phyloP scores from a whole-genome alignment of 2,329 filamentous ascomycete genomes.

The Mycogone perniciosa region DNA sequence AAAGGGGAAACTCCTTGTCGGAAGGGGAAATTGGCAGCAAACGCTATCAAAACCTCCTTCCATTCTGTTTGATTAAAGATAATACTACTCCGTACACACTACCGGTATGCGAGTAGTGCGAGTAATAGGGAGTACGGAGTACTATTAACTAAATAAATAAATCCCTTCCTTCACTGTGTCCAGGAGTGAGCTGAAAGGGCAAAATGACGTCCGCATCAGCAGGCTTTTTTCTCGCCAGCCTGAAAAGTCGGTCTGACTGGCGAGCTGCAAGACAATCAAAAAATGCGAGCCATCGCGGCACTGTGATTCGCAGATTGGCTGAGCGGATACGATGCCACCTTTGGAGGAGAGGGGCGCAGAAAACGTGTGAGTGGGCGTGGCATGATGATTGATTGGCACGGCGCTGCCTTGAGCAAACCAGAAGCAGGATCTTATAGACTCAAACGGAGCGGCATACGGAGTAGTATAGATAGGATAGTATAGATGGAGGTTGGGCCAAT shows the following conservation, averaged over 20 bases:
- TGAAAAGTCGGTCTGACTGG: background rate
- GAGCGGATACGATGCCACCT: background rate
- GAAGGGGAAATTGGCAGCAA: background rate
- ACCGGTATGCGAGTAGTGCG: too few relatives aligned
- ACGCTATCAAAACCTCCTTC: too few relatives aligned
- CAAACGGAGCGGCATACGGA: background rate
- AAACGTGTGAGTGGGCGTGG: conserved; percentile 1
- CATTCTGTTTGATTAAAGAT: too few relatives aligned
- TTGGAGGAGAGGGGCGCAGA: background rate
- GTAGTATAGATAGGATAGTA: background rate
- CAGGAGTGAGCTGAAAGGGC: too few relatives aligned
- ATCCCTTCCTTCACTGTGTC: too few relatives aligned
- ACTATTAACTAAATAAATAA: too few relatives aligned
- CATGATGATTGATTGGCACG: background rate
- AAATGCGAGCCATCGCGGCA: background rate
- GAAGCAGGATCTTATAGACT: background rate
- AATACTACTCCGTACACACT: too few relatives aligned
- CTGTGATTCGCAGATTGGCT: conserved; percentile 1
- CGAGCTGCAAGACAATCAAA: background rate
- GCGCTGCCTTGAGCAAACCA: too few relatives aligned
- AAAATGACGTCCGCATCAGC: too few relatives aligned
- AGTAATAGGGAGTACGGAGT: too few relatives aligned
- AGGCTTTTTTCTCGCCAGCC: background rate
- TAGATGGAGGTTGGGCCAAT: conserved; percentile 1
- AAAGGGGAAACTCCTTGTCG: background rate